Evolutionary conservation across 2,329 filamentous ascomycete species (phyloP), one percentile per base, ranked within the genome.

Genomic region (Thermochaetoides dissita): DNA sequence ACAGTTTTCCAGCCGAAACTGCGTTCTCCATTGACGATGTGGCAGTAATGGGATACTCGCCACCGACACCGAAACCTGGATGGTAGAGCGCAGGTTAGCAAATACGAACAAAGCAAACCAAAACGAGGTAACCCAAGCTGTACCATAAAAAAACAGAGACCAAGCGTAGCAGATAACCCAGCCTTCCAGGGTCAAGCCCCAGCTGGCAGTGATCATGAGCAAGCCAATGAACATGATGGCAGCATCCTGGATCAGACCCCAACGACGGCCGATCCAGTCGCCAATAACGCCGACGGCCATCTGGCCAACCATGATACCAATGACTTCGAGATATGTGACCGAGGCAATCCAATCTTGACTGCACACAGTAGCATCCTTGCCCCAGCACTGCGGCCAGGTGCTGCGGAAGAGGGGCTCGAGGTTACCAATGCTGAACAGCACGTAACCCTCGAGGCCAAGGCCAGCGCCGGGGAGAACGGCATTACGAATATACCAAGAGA

Each of bases 81-180:
- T 24, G 17, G 17, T 24, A 24, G 17, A 24, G 17, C 35, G 45
- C 31, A n/a, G 37, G 35, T 52, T 42, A 36, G 53, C 46, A 49
- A 35, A 7, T 59, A 24, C 17, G 17, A 24, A 24, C 17, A 24
- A 24, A 24, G 5, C 3, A 24, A 24, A 24, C 17, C 3, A 24
- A 24, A 24, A 24, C 17, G 17, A 24, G 17, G 5, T 24, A 24
- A 24, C 5, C 17, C 6, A 3, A 37, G 17, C 41, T 48, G 80
- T 71, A 56, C 81, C 78, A 62, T 91, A 91, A 68, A 96, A 84
- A 71, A 95, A 94, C 33, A 96, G 74, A 34, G 85, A 85, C 83
- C 84, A 94, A 47, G 82, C 84, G 60, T 96, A 96, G 72, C 87
- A 94, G 57, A 95, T 94, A 44, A 96, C 84, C 89, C 89, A 96